Evolutionary conservation across 2,329 filamentous ascomycete genomes (phyloP).

Genomic region (Cercospora canescens): DNA sequence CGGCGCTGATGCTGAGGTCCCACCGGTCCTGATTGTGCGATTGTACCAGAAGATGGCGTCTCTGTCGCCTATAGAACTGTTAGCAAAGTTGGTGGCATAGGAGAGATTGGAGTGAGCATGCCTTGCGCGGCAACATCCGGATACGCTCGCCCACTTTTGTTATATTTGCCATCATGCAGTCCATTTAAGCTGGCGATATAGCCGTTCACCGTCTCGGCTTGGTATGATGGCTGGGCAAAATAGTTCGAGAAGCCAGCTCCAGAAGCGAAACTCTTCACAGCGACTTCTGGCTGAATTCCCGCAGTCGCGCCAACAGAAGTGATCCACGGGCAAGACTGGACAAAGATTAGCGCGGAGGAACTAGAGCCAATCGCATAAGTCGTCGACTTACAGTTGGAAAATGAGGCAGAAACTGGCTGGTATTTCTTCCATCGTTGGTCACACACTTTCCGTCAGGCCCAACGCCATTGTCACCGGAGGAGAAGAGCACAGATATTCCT

Average conservation of each 20-base stretch:
- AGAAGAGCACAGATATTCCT: constrained; percentile 62
- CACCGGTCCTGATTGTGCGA: constrained; percentile 43
- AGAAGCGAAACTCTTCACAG: constrained; percentile 55
- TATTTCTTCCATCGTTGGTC: constrained; percentile 48
- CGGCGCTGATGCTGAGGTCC: constrained; percentile 58
- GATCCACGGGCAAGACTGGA: constrained; percentile 36
- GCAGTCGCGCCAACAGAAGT: constrained; percentile 49
- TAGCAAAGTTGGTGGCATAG: not conserved
- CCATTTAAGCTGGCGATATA: constrained; percentile 45
- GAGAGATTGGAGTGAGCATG: not conserved
- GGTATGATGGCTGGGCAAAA: constrained; percentile 46
- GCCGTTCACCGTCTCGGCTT: constrained; percentile 40
- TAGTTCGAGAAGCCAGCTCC: constrained; percentile 50
- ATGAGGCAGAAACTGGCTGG: constrained; percentile 44
- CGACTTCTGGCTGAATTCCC: constrained; percentile 46
- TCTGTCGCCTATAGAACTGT: constrained; percentile 14
- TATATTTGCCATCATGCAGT: constrained; percentile 46
- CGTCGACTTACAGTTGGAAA: constrained; percentile 48
- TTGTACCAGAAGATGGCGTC: constrained; percentile 42
- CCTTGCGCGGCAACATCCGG: constrained; percentile 50
- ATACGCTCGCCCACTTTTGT: constrained; percentile 46
- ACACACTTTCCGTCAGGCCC: constrained; percentile 48
- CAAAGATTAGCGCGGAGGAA: constrained; percentile 13
- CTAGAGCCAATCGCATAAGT: not conserved
- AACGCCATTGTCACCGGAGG: constrained; percentile 64